Evolutionary conservation across 2,329 filamentous ascomycete species (phyloP).

Genomic region (Neurospora crassa): DNA sequence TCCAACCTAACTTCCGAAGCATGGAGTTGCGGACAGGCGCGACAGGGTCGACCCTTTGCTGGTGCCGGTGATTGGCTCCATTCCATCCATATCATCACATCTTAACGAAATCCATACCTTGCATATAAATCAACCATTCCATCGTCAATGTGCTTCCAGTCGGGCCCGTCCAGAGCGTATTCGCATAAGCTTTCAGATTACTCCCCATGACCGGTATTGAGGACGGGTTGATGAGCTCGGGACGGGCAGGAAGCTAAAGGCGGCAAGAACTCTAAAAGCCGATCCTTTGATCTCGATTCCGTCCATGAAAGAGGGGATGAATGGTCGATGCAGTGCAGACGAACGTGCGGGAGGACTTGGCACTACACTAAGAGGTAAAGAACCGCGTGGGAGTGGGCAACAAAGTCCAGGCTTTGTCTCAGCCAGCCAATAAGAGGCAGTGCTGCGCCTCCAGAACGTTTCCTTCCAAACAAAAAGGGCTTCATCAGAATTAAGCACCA

Average conservation of each 20-base stretch:
- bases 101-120: background rate
- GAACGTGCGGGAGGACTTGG: background rate
- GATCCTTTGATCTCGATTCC: background rate
- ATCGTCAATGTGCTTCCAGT: background rate
- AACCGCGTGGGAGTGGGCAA: background rate
- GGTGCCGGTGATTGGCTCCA: background rate
- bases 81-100: background rate
- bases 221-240: background rate
- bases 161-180: background rate
- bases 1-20: background rate
- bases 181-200: background rate
- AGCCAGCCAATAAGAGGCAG: background rate
- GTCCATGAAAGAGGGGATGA: background rate
- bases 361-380: background rate
- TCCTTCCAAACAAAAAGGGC: background rate
- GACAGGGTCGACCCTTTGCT: background rate
- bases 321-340: background rate
- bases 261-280: background rate
- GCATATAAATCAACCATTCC: background rate
- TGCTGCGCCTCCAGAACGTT: background rate
- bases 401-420: background rate
- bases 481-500: background rate
- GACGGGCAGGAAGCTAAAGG: background rate
- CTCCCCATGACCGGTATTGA: background rate
- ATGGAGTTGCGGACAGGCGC: background rate